Percentiles rank a stretch among this genome's conserved stretches.
phyloP scores from a whole-genome alignment of 2,329 filamentous ascomycete genomes.

The Talaromyces sp. region DNA sequence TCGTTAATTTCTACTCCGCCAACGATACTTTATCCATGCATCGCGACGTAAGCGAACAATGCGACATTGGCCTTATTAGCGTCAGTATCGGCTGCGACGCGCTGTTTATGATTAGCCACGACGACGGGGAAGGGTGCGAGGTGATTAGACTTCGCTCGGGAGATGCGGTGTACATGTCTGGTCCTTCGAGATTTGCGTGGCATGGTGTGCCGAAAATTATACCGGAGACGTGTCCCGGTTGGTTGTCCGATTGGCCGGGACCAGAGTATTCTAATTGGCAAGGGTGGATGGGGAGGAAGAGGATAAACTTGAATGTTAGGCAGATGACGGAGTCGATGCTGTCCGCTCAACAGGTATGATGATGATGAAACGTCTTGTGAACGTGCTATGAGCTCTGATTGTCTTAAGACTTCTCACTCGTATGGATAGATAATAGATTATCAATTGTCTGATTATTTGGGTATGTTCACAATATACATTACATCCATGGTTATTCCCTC shows the following conservation, averaged over 20 bases:
- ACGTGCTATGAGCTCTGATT: neutral
- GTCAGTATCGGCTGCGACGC: constrained; percentile 87
- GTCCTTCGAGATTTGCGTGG: constrained; percentile 82
- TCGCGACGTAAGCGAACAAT: constrained; percentile 86
- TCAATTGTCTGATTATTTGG: neutral
- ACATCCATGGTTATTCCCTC: neutral
- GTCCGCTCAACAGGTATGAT: neutral
- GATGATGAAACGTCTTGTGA: neutral
- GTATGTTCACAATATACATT: constrained; percentile 1
- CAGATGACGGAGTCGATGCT: constrained; percentile 12
- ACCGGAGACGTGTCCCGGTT: constrained; percentile 71
- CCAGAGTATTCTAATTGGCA: constrained; percentile 64
- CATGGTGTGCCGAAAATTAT: constrained; percentile 90
- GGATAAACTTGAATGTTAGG: constrained; percentile 87
- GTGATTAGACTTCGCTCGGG: constrained; percentile 70
- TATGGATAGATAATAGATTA: neutral
- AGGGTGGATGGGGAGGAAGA: constrained; percentile 84
- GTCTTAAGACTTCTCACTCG: neutral
- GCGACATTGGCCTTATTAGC: constrained; percentile 73
- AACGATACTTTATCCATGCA: constrained; percentile 91
- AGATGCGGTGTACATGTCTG: constrained; percentile 86
- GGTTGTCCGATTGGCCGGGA: constrained; percentile 70
- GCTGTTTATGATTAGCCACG: constrained; percentile 78
- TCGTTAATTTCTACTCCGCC: constrained; percentile 88
- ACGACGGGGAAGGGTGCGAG: constrained; percentile 44